Base-by-base conservation (phyloP, 2,329 filamentous ascomycete species). In the Xylaria sp. region DNA sequence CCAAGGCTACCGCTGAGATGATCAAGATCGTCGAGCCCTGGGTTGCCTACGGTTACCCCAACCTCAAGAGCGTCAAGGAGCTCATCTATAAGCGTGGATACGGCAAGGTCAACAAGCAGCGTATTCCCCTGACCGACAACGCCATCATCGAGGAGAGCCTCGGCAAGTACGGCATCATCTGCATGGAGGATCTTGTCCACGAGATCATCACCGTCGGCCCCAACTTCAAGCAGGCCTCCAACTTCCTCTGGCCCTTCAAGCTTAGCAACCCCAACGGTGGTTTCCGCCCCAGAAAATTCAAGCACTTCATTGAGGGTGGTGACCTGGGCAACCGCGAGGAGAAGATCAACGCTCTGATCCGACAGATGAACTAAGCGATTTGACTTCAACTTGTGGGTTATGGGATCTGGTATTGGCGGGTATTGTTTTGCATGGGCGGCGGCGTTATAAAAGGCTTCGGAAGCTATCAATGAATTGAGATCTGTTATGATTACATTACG, bases 241-340 rank as follows among this genome's bases (percentile, higher is more conserved):
- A 98, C 92, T 98, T 98, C 91, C 87, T 98, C 77, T 99, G 96
- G 96, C 96, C 96, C 82, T 99, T 99, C 91, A 98, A 99, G 92
- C 92, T 99, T 77, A 94, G 90, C 90, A 97, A 97, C 90, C 96
- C 96, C 81, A 98, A 87, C 78, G 96, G 96, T 83, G 95, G 96
- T 75, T 99, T 98, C 93, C 92, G 92, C 78, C 85, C 92, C 79
- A 89, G 96, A 86, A 99, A 98, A 89, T 98, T 98, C 91, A 96
- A 94, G 89, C 94, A 98, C 88, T 98, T 93, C 87, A 93, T 98
- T 74, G 93, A 97, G 89, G 96, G 95, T 85, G 96, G 96, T 91
- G 96, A 99, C 85, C 87, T 97, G 78, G 96, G 96, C 83, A 98
- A 99, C 90, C 92, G 96, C 77, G 96, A 99, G 89, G 94, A 98